phyloP scores from a whole-genome alignment of 305 asterid genomes.

The Solanum chacoense region DNA sequence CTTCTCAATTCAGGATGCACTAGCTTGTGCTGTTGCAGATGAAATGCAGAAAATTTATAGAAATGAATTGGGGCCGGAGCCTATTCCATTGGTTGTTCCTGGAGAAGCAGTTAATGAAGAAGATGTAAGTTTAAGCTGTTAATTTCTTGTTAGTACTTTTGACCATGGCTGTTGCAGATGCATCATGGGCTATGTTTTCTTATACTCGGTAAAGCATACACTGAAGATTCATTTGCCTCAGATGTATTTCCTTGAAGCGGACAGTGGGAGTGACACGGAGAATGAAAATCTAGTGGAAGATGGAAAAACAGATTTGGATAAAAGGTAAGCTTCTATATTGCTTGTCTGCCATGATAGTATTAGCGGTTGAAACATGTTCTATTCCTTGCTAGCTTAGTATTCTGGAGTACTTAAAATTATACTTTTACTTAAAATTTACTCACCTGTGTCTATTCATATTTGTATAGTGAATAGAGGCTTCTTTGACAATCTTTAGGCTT shows the following conservation, averaged over 20 bases:
- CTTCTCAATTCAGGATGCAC: constrained; percentile 53
- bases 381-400: background rate
- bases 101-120: constrained; percentile 75
- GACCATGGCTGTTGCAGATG: background rate
- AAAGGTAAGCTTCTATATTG: constrained; percentile 40
- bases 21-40: constrained; percentile 93
- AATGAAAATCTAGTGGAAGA: constrained; percentile 31
- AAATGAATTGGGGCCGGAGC: constrained; percentile 78
- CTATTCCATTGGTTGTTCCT: constrained; percentile 61
- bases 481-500: background rate
- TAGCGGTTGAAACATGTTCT: background rate
- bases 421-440: background rate
- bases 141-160: background rate
- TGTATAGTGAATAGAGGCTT: background rate
- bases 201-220: background rate
- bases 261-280: constrained; percentile 41
- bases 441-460: background rate
- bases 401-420: background rate
- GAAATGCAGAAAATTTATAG: constrained; percentile 85
- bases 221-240: constrained; percentile 14
- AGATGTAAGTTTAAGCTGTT: constrained; percentile 34
- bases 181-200: background rate
- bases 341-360: background rate
- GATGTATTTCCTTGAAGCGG: constrained; percentile 87
- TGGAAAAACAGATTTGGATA: constrained; percentile 43